Evolutionary conservation across 306 rosid genomes (phyloP).

Genomic region (Medicago ruthenica): DNA sequence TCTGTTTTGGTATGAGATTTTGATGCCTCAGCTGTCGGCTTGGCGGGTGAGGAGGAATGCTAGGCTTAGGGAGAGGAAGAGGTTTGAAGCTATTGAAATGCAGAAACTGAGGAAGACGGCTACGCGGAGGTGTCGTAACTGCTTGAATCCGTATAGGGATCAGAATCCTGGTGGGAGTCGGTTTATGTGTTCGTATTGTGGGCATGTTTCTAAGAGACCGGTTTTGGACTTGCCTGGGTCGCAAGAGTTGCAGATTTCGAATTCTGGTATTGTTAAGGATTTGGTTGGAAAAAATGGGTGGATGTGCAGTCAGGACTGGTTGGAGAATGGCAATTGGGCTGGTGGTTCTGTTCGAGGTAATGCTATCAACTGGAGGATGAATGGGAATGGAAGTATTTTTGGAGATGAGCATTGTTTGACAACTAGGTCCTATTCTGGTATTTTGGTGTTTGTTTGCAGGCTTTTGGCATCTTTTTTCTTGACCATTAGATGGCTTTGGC

Average conservation of each 20-base stretch:
- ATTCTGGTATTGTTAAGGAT: constrained; percentile 73
- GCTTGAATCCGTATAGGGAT: constrained; percentile 92
- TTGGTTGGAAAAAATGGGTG: constrained; percentile 91
- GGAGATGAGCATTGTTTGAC: constrained; percentile 86
- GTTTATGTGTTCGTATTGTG: constrained; percentile 96
- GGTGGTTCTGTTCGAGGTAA: constrained; percentile 64
- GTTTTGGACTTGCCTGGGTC: constrained; percentile 87
- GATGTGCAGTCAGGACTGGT: constrained; percentile 87
- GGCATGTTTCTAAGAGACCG: constrained; percentile 91
- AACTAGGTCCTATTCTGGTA: constrained; percentile 80
- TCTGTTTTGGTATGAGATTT: constrained; percentile 97
- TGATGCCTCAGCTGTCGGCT: constrained; percentile 97
- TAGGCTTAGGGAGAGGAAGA: constrained; percentile 81
- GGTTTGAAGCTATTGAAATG: constrained; percentile 89
- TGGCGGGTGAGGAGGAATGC: constrained; percentile 89
- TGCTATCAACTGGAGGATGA: constrained; percentile 66
- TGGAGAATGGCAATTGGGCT: constrained; percentile 81
- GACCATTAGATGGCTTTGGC: constrained; percentile 91
- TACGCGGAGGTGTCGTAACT: constrained; percentile 86
- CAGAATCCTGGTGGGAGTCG: constrained; percentile 98
- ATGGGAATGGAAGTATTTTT: constrained; percentile 54
- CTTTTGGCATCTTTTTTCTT: constrained; percentile 79
- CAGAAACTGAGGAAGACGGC: constrained; percentile 93
- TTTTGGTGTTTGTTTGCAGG: constrained; percentile 71
- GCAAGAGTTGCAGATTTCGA: constrained; percentile 70